Evolutionary conservation across 164 flowering plant genomes (phyloP), one percentile per base, ranked within the genome.

Genomic region (Aristolochia californica): DNA sequence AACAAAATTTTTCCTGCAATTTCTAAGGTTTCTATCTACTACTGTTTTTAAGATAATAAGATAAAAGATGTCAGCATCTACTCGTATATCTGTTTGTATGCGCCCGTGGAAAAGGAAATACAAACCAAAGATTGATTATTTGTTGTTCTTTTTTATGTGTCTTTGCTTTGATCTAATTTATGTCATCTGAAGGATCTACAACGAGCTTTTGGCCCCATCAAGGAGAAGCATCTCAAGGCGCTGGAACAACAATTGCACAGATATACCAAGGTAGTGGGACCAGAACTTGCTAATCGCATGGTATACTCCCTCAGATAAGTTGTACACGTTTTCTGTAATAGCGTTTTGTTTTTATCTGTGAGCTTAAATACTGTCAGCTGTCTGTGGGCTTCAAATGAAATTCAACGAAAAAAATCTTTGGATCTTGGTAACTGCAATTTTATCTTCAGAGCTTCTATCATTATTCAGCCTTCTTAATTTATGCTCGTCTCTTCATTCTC

Each of bases 211-310:
- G 45, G 22, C 22, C 59, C 59, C 22, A 48, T 57, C 4, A 26
- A 55, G n/a, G 30, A 30, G 59, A 48, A 53, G 15, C 22, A 26
- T 16, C 23, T 55, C 16, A 58, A 54, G 23, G 65, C 45, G 59
- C 30, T 87, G 68, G 87, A 85, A 60, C 17, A 57, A 44, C 83
- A 68, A 73, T 50, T 90, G 77, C 77, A 43, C 2, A 74, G 76
- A 59, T 90, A 83, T 71, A 48, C 40, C 69, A 78, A 62, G 59
- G 85, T 65, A 13, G 97, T 87, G 45, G 97, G 97, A 12, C 34
- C 57, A 17, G 79, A 74, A 68, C 75, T 85, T 13, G 77, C 85
- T 0, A 70, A 78, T 57, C 76, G 76, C 53, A 80, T 90, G 83
- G 77, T 82, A 26, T 87, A 79, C 71, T 73, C 72, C 22, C 74